Evolutionary conservation across 139 green algal genomes (phyloP).

Genomic region (Microglena sp.): DNA sequence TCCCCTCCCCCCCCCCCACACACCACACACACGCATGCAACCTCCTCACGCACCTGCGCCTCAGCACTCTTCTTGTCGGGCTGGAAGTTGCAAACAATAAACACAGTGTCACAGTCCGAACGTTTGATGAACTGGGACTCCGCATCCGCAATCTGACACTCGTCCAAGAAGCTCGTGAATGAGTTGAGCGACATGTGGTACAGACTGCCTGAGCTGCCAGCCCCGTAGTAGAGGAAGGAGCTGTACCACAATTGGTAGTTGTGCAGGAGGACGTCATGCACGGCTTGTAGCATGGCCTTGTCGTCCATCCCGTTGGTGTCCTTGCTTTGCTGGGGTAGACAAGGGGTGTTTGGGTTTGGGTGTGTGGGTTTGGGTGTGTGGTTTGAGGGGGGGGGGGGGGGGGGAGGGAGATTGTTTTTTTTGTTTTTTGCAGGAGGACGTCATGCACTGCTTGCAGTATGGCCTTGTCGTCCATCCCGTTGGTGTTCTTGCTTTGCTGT

Average conservation of each 20-base stretch:
- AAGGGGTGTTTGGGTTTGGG: too few species aligned
- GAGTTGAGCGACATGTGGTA: conserved; percentile 61
- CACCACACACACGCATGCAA: too few species aligned
- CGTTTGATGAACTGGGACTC: conserved; percentile 57
- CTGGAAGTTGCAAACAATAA: conserved; percentile 76
- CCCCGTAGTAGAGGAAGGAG: conserved; percentile 53
- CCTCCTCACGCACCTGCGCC: too few species aligned
- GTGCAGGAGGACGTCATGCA: conserved; percentile 49
- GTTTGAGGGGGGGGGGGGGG: too few species aligned
- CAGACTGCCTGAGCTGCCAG: conserved; percentile 41
- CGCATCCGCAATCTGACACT: conserved; percentile 53
- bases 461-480: conserved; percentile 44
- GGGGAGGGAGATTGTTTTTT: too few species aligned
- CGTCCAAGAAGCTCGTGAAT: conserved; percentile 33
- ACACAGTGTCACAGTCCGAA: conserved; percentile 74
- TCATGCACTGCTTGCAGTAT: conserved; percentile 43
- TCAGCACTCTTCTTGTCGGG: conserved; percentile 53
- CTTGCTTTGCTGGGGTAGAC: too few species aligned
- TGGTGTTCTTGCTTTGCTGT: conserved; percentile 39
- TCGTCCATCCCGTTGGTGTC: conserved; percentile 41
- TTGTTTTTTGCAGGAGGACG: conserved; percentile 40
- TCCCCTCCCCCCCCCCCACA: too few species aligned
- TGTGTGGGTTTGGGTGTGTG: too few species aligned
- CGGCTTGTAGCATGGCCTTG: conserved; percentile 38
- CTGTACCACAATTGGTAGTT: conserved; percentile 35